Evolutionary conservation across 2,329 filamentous ascomycete species (phyloP), one percentile per base, ranked within the genome.

Genomic region (Bisporella sp.): DNA sequence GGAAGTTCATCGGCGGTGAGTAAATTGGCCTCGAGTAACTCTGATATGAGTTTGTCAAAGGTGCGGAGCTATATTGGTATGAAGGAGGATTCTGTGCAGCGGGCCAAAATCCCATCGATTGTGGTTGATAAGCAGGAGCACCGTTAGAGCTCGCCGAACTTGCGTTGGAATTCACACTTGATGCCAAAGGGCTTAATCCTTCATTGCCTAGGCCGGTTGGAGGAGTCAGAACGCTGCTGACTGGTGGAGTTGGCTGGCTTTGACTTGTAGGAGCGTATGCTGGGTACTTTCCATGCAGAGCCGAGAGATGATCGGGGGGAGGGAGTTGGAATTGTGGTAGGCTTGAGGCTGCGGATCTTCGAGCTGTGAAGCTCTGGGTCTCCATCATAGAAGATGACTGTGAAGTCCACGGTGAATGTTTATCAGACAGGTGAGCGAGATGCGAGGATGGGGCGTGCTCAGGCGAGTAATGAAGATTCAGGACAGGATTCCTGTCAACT

Each of bases 291-390:
- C 65, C 63, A 66, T 68, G 60, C 67, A 68, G 68, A 70, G 66
- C 66, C 62, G 67, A 69, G 62, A 78, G 55, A 71, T 59, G 59
- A 46, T 78, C 75, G 58, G 82, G 81, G 48, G 84, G 81, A 57
- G 81, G 80, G 46, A 89, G 77, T 63, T 86, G 81, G 64, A 88
- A 87, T 58, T 71, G 77, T 51, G 85, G 84, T 55, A 90, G 76
- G 60, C 78, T 78, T 51, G 79, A 80, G 55, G 85, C 81, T 63
- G 84, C 84, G 63, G 82, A 79, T 68, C 85, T 80, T 62, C 86
- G 79, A 67, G 83, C 77, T 59, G 83, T 80, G 66, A 90, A 82
- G 71, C 84, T 85, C 64, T 77, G 74, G 60, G 75, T 72, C 67
- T 75, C 75, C 71, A 84, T 76, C 66, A 72, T 58, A 49, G 49